Base-by-base conservation (phyloP, 108 stramenopile genomes). In the Pseudonitzschia multiseries region DNA sequence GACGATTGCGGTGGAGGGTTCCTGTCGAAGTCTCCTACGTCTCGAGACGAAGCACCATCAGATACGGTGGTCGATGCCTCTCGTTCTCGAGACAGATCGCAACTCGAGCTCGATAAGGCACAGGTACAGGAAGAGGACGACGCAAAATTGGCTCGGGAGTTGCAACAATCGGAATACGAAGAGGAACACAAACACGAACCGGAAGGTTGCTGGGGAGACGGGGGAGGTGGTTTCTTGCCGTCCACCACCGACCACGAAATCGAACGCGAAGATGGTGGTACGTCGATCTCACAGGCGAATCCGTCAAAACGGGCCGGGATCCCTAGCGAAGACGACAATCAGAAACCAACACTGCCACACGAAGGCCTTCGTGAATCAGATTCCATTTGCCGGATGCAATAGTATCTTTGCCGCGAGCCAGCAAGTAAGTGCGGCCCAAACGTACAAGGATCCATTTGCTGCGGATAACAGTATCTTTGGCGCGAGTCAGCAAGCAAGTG, bases 121-220 rank as follows among this genome's bases (percentile, higher is more conserved):
- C 36, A 36, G 36, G 36, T 41, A 31, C 41, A 28, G 57, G 56
- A 43, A 60, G 57, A 41, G 33, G 13, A 40, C 50, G 51, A 54
- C 17, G 46, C 53, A 17, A 51, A 4, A 8, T 8, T 54, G 0
- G 29, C 53, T 17, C 21, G 68, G 51, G 68, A 21, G 27, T 22
- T 40, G 27, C 51, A 56, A 9, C 40, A 71, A 36, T 59, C 57
- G 21, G 60, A 72, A 57, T 72, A 72, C 44, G 54, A 62, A 36
- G 21, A 20, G n/a, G 62, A 63, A 20, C 4, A 42, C 41, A 32
- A 63, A 36, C n/a, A 42, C 41, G 62, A 63, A 36, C n/a, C n/a
- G 36, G 6, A 36, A 36, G 53, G 8, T 21, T 21, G 26, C 8
- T 26, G 32, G 17, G 57, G 32, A 32, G 57, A 14, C 13, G 57